Conservation (phyloP, 2,329 filamentous ascomycete genomes). For the Pseudopyrenochaeta lycopersici region DNA sequence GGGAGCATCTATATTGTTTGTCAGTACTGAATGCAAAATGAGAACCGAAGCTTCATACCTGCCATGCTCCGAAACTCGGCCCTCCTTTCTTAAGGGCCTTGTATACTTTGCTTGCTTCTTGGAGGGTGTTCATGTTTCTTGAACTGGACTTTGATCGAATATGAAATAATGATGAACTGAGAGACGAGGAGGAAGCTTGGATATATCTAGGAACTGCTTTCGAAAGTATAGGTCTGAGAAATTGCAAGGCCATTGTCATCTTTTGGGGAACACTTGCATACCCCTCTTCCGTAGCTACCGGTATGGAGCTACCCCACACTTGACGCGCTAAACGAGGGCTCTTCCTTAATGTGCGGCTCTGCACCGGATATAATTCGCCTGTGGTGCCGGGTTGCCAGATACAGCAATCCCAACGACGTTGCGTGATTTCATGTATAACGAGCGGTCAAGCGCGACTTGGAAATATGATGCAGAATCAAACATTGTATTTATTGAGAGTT, state of each 20-base stretch:
- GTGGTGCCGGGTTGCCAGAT: not conserved
- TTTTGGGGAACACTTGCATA: not conserved
- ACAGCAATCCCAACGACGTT: not conserved
- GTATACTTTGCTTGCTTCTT: slow-evolving; percentile 63
- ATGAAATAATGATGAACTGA: not conserved
- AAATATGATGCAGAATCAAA: not conserved
- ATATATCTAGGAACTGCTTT: not conserved
- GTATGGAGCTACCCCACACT: slow-evolving; percentile 7
- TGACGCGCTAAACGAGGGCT: not conserved
- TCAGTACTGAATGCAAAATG: not conserved
- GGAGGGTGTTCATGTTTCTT: slow-evolving; percentile 55
- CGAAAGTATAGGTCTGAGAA: not conserved
- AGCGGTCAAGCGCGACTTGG: not conserved
- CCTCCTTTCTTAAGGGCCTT: slow-evolving; percentile 60
- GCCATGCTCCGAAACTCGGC: slow-evolving; percentile 65
- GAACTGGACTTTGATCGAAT: not conserved
- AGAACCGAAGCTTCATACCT: slow-evolving; percentile 50
- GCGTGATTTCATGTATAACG: not conserved
- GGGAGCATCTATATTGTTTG: slow-evolving; percentile 55
- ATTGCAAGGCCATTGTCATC: not conserved
- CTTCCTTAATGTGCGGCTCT: not conserved
- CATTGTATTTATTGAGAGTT: not conserved
- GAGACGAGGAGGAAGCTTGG: not conserved
- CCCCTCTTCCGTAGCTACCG: slow-evolving; percentile 4
- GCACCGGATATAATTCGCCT: not conserved